These are phyloP conservation scores for Scutellaria barbata DNA, from an alignment of 257 asterid species.

Conservation along the genomic window DNA sequence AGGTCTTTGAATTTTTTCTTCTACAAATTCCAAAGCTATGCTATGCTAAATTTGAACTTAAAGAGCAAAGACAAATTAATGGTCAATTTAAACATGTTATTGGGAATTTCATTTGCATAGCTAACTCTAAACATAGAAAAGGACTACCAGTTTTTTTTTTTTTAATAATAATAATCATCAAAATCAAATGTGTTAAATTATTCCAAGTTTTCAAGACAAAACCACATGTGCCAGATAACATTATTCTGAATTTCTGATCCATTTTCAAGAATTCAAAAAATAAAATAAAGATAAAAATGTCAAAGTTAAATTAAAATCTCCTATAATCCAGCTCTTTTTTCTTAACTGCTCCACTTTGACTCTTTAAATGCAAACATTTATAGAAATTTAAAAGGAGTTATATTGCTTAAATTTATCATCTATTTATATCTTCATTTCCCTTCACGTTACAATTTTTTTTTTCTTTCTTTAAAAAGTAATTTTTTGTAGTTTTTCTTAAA, in stretches of 20 bases:
- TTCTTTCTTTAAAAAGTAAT: neutral
- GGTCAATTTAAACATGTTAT: slow-evolving; percentile 33
- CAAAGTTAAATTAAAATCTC: slow-evolving; percentile 31
- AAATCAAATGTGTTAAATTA: slow-evolving; percentile 19
- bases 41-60: slow-evolving; percentile 32
- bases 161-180: neutral
- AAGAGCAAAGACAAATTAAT: slow-evolving; percentile 41
- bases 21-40: slow-evolving; percentile 37
- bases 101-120: slow-evolving; percentile 36
- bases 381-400: slow-evolving; percentile 29
- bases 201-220: slow-evolving; percentile 16
- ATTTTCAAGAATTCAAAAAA: slow-evolving; percentile 36
- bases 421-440: slow-evolving; percentile 30
- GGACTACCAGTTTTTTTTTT: neutral
- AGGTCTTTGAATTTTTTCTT: slow-evolving; percentile 1
- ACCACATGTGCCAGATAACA: slow-evolving; percentile 15
- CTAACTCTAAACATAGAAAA: slow-evolving; percentile 11
- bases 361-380: slow-evolving; percentile 48
- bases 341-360: slow-evolving; percentile 71
- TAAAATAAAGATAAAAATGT: neutral
- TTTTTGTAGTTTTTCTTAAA: too few relatives aligned
- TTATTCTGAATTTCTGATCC: slow-evolving; percentile 35
- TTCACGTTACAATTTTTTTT: slow-evolving; percentile 9
- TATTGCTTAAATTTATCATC: slow-evolving; percentile 26
- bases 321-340: slow-evolving; percentile 51